Evolutionary conservation across 305 asterid species (phyloP), one percentile per base, ranked within the genome.

Genomic region (Andrographis paniculata): DNA sequence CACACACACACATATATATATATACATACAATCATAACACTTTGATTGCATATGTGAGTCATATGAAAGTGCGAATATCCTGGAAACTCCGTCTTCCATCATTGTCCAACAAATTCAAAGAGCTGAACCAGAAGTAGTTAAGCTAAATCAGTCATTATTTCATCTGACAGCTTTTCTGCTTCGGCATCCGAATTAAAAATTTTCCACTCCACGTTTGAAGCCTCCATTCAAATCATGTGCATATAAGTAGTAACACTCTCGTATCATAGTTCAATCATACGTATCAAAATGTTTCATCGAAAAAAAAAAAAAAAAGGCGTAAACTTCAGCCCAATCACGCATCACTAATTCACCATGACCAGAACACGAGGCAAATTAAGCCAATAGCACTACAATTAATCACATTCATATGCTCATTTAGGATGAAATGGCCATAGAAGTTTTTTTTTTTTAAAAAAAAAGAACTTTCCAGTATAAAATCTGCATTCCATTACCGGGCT

Each of bases 401-500:
- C 48, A 22, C 66, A 58, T 61, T 51, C 48, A 28, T 47, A 53
- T 17, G 47, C 45, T 17, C 14, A 35, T 17, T 39, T 48, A 18
- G 15, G n/a, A n/a, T n/a, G n/a, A n/a, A n/a, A n/a, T n/a, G n/a
- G n/a, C n/a, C n/a, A n/a, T n/a, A n/a, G n/a, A n/a, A n/a, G n/a
- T n/a, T n/a, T n/a, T n/a, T n/a, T n/a, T n/a, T n/a, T n/a, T n/a
- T n/a, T n/a, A n/a, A n/a, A n/a, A n/a, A n/a, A n/a, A n/a, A n/a
- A n/a, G n/a, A n/a, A n/a, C n/a, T n/a, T n/a, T n/a, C n/a, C n/a
- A n/a, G n/a, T n/a, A n/a, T n/a, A n/a, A n/a, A n/a, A n/a, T n/a
- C n/a, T n/a, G n/a, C n/a, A n/a, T n/a, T n/a, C n/a, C n/a, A 35
- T 55, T 64, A 72, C 84, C 80, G 68, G 47, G 42, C 63, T 67